Conservation (phyloP, 305 asterid species). For the Rubia tinctorum region DNA sequence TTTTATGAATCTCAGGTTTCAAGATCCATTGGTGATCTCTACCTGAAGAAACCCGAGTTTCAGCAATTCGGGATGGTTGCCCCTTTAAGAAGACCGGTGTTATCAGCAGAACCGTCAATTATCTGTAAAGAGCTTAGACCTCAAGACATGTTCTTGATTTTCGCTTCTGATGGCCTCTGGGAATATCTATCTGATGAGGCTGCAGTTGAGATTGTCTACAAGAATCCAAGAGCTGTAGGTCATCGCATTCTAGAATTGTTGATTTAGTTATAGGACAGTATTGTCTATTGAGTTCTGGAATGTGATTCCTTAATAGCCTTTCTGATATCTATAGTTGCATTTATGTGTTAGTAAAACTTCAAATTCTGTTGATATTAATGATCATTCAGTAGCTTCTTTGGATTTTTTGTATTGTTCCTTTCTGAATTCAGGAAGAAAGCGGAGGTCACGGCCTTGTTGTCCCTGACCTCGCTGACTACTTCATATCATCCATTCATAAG, state of each 20-base stretch:
- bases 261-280: too few species aligned
- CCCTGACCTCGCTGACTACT: slow-evolving; percentile 87
- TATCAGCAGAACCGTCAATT: slow-evolving; percentile 91
- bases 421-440: slow-evolving; percentile 60
- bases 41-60: slow-evolving; percentile 88
- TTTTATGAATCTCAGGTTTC: slow-evolving; percentile 67
- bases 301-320: not conserved
- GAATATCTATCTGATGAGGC: slow-evolving; percentile 80
- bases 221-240: slow-evolving; percentile 84
- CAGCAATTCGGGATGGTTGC: slow-evolving; percentile 52
- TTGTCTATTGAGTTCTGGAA: not conserved
- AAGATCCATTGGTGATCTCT: slow-evolving; percentile 91
- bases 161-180: slow-evolving; percentile 99
- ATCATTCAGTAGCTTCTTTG: not conserved
- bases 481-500: slow-evolving; percentile 70
- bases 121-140: slow-evolving; percentile 70
- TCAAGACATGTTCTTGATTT: slow-evolving; percentile 75
- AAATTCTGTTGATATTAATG: not conserved
- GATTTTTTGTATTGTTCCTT: slow-evolving; percentile 5
- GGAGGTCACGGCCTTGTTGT: slow-evolving; percentile 89
- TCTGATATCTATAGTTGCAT: too few species aligned
- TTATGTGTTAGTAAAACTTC: not conserved
- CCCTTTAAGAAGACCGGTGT: slow-evolving; percentile 76
- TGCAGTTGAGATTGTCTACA: slow-evolving; percentile 78
- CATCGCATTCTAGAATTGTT: not conserved